Conservation (phyloP, 768 basidiomycete species). For the Russula vinacea region DNA sequence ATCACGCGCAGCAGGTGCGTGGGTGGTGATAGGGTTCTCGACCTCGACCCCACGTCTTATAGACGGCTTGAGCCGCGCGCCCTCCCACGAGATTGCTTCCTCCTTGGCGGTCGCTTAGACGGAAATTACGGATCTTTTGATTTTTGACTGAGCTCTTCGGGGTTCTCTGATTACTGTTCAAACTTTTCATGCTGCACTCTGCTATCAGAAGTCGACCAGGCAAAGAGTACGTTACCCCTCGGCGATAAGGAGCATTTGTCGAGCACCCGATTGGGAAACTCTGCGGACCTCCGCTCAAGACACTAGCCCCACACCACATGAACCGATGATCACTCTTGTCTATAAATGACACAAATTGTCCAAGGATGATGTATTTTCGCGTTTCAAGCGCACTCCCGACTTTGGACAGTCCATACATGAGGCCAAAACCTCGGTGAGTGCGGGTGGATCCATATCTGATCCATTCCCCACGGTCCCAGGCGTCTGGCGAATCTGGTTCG, state of each 20-base stretch:
- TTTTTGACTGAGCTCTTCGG: not conserved
- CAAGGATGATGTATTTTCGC: slow-evolving; percentile 15
- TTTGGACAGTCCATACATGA: not conserved
- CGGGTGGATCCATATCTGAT: not conserved
- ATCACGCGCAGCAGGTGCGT: slow-evolving; percentile 5
- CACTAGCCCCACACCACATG: slow-evolving; percentile 6
- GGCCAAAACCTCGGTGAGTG: not conserved
- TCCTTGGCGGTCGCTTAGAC: slow-evolving; percentile 47
- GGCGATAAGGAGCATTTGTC: slow-evolving; percentile 13
- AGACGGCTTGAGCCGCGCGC: slow-evolving; percentile 24
- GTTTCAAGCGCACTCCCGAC: slow-evolving; percentile 7
- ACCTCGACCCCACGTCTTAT: not conserved
- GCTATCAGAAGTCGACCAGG: slow-evolving; percentile 7
- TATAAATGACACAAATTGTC: not conserved
- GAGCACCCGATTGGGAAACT: slow-evolving; percentile 11
- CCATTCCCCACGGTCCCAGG: not conserved
- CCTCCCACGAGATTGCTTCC: slow-evolving; percentile 40
- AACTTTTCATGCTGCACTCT: not conserved
- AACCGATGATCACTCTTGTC: slow-evolving; percentile 14
- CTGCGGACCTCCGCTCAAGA: not conserved
- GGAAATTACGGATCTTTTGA: slow-evolving; percentile 45
- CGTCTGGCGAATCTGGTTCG: too few relatives aligned
- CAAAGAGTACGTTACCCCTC: not conserved
- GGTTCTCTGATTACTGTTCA: slow-evolving; percentile 3
- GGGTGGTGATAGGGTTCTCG: slow-evolving; percentile 11